Percentiles rank a stretch among this genome's conserved stretches.
phyloP scores from a whole-genome alignment of 108 stramenopile species.

The Fragilaria radians region DNA sequence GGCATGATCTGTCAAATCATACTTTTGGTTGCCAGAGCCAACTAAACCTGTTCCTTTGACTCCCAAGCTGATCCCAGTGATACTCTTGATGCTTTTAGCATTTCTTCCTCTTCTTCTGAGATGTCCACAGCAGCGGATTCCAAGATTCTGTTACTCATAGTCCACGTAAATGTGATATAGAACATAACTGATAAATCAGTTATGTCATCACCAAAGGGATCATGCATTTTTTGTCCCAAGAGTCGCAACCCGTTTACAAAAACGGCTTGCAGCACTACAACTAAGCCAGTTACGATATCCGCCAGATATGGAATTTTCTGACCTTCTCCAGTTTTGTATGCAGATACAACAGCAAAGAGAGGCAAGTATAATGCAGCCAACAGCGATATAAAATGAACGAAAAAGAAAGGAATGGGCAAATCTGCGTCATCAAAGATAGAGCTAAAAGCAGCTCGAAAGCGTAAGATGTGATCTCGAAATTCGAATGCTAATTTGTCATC shows the following conservation, averaged over 20 bases:
- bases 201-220: constrained; percentile 36
- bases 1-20: too few relatives aligned
- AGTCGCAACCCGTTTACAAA: constrained; percentile 30
- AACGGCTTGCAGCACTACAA: constrained; percentile 28
- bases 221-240: constrained; percentile 29
- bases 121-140: background rate
- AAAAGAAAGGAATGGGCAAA: constrained; percentile 35
- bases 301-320: constrained; percentile 16
- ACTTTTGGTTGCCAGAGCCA: too few relatives aligned
- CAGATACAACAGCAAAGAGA: constrained; percentile 29
- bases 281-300: constrained; percentile 24
- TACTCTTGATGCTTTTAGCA: background rate
- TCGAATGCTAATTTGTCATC: constrained; percentile 10
- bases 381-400: constrained; percentile 32
- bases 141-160: constrained; percentile 2
- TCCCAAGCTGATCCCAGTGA: constrained; percentile 2
- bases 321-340: constrained; percentile 7
- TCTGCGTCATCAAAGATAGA: constrained; percentile 21
- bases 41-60: background rate
- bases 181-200: constrained; percentile 36
- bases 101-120: background rate
- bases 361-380: constrained; percentile 29
- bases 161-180: constrained; percentile 12
- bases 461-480: constrained; percentile 18
- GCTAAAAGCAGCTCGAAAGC: background rate